Evolutionary conservation across 257 asterid species (phyloP), one percentile per base, ranked within the genome.

Genomic region (Eucommia ulmoides): DNA sequence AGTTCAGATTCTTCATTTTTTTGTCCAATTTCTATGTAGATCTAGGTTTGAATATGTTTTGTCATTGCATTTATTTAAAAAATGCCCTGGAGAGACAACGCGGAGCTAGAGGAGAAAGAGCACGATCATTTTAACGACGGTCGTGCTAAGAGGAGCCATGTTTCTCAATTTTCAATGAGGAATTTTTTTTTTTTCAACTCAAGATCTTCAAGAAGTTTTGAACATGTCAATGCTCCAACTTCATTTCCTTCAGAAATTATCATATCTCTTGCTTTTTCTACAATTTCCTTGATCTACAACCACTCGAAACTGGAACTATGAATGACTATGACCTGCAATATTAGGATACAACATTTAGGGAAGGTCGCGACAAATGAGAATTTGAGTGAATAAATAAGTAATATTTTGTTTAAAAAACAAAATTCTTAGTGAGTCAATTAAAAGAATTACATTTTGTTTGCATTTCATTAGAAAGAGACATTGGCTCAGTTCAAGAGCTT

Each of bases 401-500:
- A 54, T 23, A 35, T 33, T 54, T 52, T n/a, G n/a, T 23, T 51
- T 20, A 56, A 22, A 12, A 18, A 50, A 59, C 22, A 19, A 19
- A 8, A n/a, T n/a, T n/a, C n/a, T n/a, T n/a, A n/a, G n/a, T n/a
- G n/a, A n/a, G n/a, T n/a, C n/a, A n/a, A n/a, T n/a, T n/a, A n/a
- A 50, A 54, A 69, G 82, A 48, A 58, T 67, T 65, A 70, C 79
- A 71, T 60, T 76, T 81, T 21, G 19, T 53, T 70, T 83, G 22
- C 45, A 91, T 94, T 83, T 91, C 96, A 86, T 87, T 60, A 86
- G 64, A 52, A 83, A 64, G 66, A 91, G 87, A 76, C 98, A 86
- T 44, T 96, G 88, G 64, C 98, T 86, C 50, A 91, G 96, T 74
- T 91, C 98, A 62, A 91, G 96, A 73, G 98, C 98, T 86, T 91